Evolutionary conservation across 2,329 filamentous ascomycete species (phyloP).

Genomic region (Talaromyces marneffei): DNA sequence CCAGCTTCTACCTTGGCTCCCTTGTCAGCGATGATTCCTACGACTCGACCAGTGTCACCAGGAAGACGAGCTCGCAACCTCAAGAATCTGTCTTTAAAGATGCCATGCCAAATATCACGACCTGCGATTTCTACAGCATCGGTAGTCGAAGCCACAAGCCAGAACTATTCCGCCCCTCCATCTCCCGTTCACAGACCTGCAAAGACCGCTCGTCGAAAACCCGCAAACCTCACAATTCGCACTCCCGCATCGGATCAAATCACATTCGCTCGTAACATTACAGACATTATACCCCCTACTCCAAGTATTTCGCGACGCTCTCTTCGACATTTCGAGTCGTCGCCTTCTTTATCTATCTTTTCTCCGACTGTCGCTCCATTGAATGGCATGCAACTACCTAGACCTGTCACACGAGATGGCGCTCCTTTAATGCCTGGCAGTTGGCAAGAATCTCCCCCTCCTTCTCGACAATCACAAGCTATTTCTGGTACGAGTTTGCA

Average conservation of each 20-base stretch:
- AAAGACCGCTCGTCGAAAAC: constrained; percentile 50
- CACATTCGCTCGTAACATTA: constrained; percentile 40
- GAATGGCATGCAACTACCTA: constrained; percentile 49
- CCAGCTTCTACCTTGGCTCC: constrained; percentile 22
- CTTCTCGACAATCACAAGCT: constrained; percentile 16
- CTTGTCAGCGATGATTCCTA: neutral
- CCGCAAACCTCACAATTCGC: constrained; percentile 55
- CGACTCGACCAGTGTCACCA: constrained; percentile 28
- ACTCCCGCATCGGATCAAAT: constrained; percentile 49
- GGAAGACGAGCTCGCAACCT: constrained; percentile 50
- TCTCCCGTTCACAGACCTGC: constrained; percentile 54
- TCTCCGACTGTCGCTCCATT: constrained; percentile 46
- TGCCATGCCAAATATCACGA: constrained; percentile 44
- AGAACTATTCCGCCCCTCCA: constrained; percentile 46
- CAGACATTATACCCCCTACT: constrained; percentile 54
- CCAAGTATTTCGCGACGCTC: constrained; percentile 42
- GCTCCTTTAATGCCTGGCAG: constrained; percentile 23
- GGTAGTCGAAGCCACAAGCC: constrained; percentile 38
- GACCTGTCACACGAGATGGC: constrained; percentile 30
- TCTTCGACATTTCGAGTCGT: constrained; percentile 58
- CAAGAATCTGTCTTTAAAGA: constrained; percentile 59
- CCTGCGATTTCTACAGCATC: constrained; percentile 47
- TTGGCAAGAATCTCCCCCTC: constrained; percentile 27
- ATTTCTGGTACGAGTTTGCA: constrained; percentile 22
- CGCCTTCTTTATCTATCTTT: constrained; percentile 51